phyloP scores from a whole-genome alignment of 1,284 basidiomycete genomes.

The Ustilago esculenta region DNA sequence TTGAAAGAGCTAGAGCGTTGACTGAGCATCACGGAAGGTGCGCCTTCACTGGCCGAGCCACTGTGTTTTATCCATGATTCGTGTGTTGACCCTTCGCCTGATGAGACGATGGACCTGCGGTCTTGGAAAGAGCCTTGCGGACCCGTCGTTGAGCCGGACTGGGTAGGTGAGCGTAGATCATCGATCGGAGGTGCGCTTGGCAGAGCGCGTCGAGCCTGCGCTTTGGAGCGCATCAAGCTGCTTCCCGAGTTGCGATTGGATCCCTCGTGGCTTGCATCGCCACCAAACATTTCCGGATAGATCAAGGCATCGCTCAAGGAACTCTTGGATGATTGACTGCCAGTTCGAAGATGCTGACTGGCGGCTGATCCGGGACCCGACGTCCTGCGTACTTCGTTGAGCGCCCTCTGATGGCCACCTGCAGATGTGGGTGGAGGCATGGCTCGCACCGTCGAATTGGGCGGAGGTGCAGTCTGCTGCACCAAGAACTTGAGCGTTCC shows the following conservation, averaged over 20 bases:
- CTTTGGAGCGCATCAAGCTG: slow-evolving; percentile 47
- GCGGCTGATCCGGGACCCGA: slow-evolving; percentile 19
- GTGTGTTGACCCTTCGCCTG: slow-evolving; percentile 27
- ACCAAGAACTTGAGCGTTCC: slow-evolving; percentile 65
- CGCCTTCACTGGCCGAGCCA: slow-evolving; percentile 19
- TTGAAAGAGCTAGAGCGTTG: slow-evolving; percentile 33
- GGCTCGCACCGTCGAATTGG: slow-evolving; percentile 35
- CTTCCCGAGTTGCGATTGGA: slow-evolving; percentile 43
- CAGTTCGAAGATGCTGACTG: slow-evolving; percentile 41
- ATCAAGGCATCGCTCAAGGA: slow-evolving; percentile 50
- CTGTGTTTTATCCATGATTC: slow-evolving; percentile 18
- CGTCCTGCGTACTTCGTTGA: slow-evolving; percentile 24
- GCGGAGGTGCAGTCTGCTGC: slow-evolving; percentile 44
- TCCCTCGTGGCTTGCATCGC: slow-evolving; percentile 24
- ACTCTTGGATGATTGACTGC: slow-evolving; percentile 54
- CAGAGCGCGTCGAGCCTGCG: slow-evolving; percentile 40
- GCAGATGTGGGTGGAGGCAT: slow-evolving; percentile 47
- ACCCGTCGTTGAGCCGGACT: background rate
- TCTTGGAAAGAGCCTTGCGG: slow-evolving; percentile 19
- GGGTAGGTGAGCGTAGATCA: slow-evolving; percentile 37
- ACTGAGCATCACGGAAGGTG: slow-evolving; percentile 12
- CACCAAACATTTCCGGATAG: slow-evolving; percentile 27
- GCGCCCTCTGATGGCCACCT: slow-evolving; percentile 17
- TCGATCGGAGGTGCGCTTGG: slow-evolving; percentile 38
- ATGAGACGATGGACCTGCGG: slow-evolving; percentile 39